Base-by-base conservation (phyloP, 805 yeast species). In the Tetrapisispora pingtungensis region DNA sequence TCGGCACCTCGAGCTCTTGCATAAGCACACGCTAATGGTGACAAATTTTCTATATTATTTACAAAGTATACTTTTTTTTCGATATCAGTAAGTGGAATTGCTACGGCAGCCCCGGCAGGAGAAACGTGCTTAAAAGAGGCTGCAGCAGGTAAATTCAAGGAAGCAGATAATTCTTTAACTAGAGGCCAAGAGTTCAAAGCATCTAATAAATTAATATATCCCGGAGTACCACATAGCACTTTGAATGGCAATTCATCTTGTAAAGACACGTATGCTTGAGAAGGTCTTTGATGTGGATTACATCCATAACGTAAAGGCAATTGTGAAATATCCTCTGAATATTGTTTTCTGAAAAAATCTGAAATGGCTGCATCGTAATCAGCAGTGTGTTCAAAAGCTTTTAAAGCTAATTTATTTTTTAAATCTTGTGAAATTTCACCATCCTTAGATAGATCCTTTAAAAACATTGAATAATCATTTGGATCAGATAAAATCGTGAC, bases 1-100 rank as follows among this genome's bases (percentile, higher is more conserved):
- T 93, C 98, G 55, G 98, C 98, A 68, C 98, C 98, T 70, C 98
- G 85, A 45, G 98, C 98, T 72, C 97, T 85, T 33, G 97, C 98
- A 62, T 93, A 93, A 46, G 98, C 98, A 63, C 84, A 84, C 50
- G 98, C 98, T 62, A 93, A 75, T 44, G 98, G 97, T 10, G 97
- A 86, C 65, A 93, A 73, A 74, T 89, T 86, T 69, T 86, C 95
- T 60, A 90, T 86, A 67, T 87, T 96, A 56, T 80, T 80, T 52
- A 93, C 98, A 65, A 90, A 93, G 75, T 93, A 93, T 52, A 90
- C 78, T 69, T 90, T 84, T 77, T 88, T 89, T 74, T 93, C 98
- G 50, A 80, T 72, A 43, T 89, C 98, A 38, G 83, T 63, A 57
- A 93, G 74, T 53, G 98, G 98, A 57, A 89, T 70, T 56, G 97